Percentiles rank a stretch among this genome's conserved stretches.
Evolutionary conservation across 805 yeast species (phyloP).

Genomic region (Helenozyma rhizophorensis): DNA sequence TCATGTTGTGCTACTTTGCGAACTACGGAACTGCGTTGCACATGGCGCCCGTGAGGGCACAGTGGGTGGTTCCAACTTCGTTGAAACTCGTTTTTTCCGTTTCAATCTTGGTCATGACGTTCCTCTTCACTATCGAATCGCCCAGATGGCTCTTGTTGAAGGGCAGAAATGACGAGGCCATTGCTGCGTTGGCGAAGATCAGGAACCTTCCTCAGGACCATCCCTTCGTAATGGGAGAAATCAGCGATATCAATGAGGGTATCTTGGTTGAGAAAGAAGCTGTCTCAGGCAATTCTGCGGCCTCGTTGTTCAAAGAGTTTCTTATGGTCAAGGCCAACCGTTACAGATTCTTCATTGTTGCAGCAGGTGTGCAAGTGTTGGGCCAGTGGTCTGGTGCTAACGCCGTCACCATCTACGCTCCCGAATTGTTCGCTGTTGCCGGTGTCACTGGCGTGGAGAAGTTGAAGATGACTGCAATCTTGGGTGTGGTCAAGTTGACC

Average conservation of each 20-base stretch:
- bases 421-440: slow-evolving; percentile 45
- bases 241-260: slow-evolving; percentile 40
- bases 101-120: slow-evolving; percentile 35
- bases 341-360: slow-evolving; percentile 42
- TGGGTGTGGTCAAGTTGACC: slow-evolving; percentile 50
- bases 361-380: slow-evolving; percentile 41
- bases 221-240: slow-evolving; percentile 47
- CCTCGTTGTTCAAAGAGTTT: slow-evolving; percentile 29
- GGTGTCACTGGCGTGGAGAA: slow-evolving; percentile 42
- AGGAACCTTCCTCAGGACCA: slow-evolving; percentile 44
- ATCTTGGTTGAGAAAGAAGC: slow-evolving; percentile 61
- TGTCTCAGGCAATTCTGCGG: slow-evolving; percentile 8
- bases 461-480: slow-evolving; percentile 45
- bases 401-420: slow-evolving; percentile 53
- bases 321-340: slow-evolving; percentile 35
- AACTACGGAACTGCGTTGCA: slow-evolving; percentile 51
- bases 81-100: slow-evolving; percentile 47
- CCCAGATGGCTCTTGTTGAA: slow-evolving; percentile 51
- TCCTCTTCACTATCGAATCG: slow-evolving; percentile 42
- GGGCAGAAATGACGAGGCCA: slow-evolving; percentile 38
- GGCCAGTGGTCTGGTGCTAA: slow-evolving; percentile 62
- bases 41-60: slow-evolving; percentile 30
- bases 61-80: slow-evolving; percentile 52
- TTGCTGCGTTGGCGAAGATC: slow-evolving; percentile 34
- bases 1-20: slow-evolving; percentile 43